Conservation (phyloP, 108 stramenopile genomes). For the Chaetoceros muelleri region DNA sequence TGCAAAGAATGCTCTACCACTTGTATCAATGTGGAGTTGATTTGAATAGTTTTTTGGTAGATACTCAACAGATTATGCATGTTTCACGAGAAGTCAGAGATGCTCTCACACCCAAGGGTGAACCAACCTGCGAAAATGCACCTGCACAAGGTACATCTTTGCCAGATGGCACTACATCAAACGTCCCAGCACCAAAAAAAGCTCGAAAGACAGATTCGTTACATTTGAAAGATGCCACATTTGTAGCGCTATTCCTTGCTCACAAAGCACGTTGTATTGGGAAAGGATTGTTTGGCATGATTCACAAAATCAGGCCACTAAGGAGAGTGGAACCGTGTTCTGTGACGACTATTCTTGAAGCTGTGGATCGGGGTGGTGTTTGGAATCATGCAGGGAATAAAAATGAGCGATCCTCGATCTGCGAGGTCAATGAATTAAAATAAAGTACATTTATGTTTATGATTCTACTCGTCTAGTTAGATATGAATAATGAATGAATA, state of each 20-base stretch:
- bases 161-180: not conserved
- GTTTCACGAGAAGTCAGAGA: constrained; percentile 51
- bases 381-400: too few relatives aligned
- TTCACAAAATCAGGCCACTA: constrained; percentile 67
- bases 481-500: too few relatives aligned
- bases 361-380: not conserved
- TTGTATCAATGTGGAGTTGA: constrained; percentile 66
- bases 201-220: constrained; percentile 63
- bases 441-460: too few relatives aligned
- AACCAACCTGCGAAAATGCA: not conserved
- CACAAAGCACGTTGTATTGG: constrained; percentile 75
- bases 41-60: constrained; percentile 66
- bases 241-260: constrained; percentile 68
- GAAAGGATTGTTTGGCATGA: constrained; percentile 60
- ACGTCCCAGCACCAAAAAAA: constrained; percentile 25
- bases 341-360: not conserved
- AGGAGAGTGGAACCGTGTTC: constrained; percentile 13
- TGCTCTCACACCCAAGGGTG: constrained; percentile 19
- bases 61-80: constrained; percentile 84
- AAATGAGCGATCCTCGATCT: too few relatives aligned
- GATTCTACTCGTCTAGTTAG: too few relatives aligned
- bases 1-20: constrained; percentile 78
- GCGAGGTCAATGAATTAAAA: not conserved
- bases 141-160: not conserved
- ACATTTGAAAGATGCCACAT: constrained; percentile 48